These are phyloP conservation scores for Phytophthora lateralis DNA, from an alignment of 352 stramenopile species.

Conservation along the genomic window DNA sequence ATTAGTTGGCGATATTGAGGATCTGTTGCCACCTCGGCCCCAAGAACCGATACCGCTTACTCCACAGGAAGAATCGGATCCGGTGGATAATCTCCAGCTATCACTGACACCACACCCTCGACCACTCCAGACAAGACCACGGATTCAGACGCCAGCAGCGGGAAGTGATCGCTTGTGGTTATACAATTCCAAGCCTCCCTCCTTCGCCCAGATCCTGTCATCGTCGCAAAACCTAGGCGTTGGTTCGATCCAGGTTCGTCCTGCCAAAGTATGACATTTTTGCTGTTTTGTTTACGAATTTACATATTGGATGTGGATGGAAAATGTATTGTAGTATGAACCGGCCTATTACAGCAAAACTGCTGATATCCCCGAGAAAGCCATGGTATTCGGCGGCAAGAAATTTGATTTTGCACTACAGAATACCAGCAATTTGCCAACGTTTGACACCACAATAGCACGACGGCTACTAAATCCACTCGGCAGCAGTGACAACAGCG, in stretches of 20 bases:
- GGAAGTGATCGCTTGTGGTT: conserved; percentile 50
- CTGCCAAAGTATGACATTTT: conserved; percentile 5
- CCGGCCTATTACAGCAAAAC: conserved; percentile 58
- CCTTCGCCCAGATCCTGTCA: conserved; percentile 41
- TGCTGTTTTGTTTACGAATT: not conserved
- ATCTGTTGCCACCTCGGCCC: conserved; percentile 59
- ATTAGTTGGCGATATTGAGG: conserved; percentile 60
- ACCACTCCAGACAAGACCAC: conserved; percentile 21
- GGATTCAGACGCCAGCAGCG: conserved; percentile 8
- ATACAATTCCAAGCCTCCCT: conserved; percentile 50
- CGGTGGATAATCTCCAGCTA: conserved; percentile 39
- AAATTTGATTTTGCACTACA: conserved; percentile 65
- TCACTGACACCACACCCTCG: conserved; percentile 59
- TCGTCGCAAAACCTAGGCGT: conserved; percentile 57
- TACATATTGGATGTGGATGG: not conserved
- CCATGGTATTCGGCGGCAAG: conserved; percentile 75
- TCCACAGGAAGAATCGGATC: conserved; percentile 57
- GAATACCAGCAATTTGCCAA: conserved; percentile 35
- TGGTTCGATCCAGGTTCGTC: conserved; percentile 40
- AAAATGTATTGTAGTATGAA: conserved; percentile 42
- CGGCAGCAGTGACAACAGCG: not conserved
- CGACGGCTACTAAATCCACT: conserved; percentile 18
- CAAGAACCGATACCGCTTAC: conserved; percentile 25
- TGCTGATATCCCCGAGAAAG: conserved; percentile 70
- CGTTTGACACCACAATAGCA: conserved; percentile 52